phyloP scores from a whole-genome alignment of 2,329 filamentous ascomycete species.

The Fusarium marasasianum region DNA sequence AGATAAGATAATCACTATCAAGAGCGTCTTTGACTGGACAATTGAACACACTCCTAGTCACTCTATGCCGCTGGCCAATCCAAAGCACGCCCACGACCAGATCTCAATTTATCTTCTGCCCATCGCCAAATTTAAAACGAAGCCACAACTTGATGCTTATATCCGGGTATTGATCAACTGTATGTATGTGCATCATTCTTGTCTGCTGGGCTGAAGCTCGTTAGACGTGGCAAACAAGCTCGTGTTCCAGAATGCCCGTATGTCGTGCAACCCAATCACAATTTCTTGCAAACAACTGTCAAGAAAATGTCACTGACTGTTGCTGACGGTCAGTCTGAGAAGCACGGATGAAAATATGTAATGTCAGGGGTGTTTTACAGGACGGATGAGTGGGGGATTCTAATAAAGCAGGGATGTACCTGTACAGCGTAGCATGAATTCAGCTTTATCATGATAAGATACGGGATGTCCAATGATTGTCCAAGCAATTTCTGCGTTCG shows the following conservation, averaged over 20 bases:
- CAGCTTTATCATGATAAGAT: conserved; percentile 20
- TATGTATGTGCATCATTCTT: conserved; percentile 12
- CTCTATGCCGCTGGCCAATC: conserved; percentile 15
- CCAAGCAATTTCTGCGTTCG: conserved; percentile 9
- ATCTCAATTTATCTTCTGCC: conserved; percentile 20
- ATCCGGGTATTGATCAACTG: neutral
- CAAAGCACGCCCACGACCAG: conserved; percentile 2
- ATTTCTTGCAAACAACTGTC: neutral
- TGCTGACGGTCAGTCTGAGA: conserved; percentile 1
- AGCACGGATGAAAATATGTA: conserved; percentile 2
- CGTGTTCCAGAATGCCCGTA: conserved; percentile 14
- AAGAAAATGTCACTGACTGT: neutral
- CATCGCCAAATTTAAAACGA: conserved; percentile 24
- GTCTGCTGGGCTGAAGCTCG: conserved; percentile 8
- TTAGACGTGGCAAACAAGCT: conserved; percentile 16
- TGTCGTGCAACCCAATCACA: neutral
- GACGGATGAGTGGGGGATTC: conserved; percentile 26
- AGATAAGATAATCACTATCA: conserved; percentile 17
- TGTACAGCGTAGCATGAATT: conserved; percentile 15
- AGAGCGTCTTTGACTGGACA: conserved; percentile 28
- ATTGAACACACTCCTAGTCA: neutral
- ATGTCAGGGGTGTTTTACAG: conserved; percentile 22
- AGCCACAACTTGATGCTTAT: conserved; percentile 24
- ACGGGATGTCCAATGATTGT: conserved; percentile 5
- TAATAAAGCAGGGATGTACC: conserved; percentile 1